Evolutionary conservation across 208 protist species (phyloP), one percentile per base, ranked within the genome.

Genomic region (Leishmania tarentolae): DNA sequence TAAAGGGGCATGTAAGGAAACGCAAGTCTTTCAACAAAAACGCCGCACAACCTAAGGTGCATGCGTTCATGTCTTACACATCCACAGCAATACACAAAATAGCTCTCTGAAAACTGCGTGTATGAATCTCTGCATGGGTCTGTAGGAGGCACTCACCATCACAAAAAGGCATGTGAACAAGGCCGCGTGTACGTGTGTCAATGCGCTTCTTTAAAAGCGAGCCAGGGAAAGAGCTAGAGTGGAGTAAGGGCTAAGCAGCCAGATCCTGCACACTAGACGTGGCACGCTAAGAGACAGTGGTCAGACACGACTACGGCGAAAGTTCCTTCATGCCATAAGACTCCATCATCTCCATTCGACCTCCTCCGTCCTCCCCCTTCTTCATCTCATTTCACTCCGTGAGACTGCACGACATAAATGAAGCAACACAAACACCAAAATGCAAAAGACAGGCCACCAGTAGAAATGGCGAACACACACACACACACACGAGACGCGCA

Each of bases 141-240:
- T 21, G 65, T 70, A 28, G 37, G 40, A 70, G 35, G 35, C 19
- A 40, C 65, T 28, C 37, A n/a, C 28, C 21, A 52, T 9, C 68
- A 72, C 35, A 46, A 44, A 61, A 75, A 75, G 59, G 47, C 71
- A n/a, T 42, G 42, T 31, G 68, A 72, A 46, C 21, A 52, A 72
- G n/a, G 52, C 68, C 68, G 68, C 8, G 68, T 24, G 11, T 52
- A 72, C 21, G 21, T 24, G 24, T 52, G 42, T 6, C 21, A 46
- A 24, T 72, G 42, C 24, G 44, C n/a, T 37, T 72, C 68, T 72
- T 1, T 24, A 11, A 50, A 35, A 72, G 28, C 68, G 35, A 70
- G 59, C 13, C 37, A 70, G 3, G 47, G 19, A 72, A 21, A 35
- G 24, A 13, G 37, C 40, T 24, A 52, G 24, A 42, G 24, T 15